Percentiles rank a stretch among this genome's conserved stretches.
Evolutionary conservation across 768 basidiomycete species (phyloP).

Genomic region (Boletus reticulatus): DNA sequence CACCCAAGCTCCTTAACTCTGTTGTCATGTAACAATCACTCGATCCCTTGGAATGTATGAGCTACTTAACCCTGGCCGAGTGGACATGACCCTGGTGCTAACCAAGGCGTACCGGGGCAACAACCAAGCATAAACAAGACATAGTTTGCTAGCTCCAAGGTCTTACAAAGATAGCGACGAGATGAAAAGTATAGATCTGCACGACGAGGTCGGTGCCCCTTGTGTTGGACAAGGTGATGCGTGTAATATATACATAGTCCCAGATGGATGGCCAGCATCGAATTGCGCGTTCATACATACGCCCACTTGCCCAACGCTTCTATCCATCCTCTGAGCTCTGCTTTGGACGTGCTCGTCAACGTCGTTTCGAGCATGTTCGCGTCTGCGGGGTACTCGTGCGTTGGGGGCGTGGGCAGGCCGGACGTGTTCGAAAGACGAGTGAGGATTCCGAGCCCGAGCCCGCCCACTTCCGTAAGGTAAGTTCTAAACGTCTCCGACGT

Average conservation of each 20-base stretch:
- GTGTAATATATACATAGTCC: not conserved
- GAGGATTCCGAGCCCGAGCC: constrained; percentile 86
- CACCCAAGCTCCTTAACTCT: constrained; percentile 1
- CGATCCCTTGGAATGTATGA: constrained; percentile 13
- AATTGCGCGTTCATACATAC: constrained; percentile 30
- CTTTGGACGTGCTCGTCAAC: constrained; percentile 27
- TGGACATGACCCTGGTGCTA: too few species aligned
- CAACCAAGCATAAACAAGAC: not conserved
- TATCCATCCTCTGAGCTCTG: constrained; percentile 36
- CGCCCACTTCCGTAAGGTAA: constrained; percentile 91
- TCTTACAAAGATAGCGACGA: not conserved
- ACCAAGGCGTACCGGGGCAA: too few species aligned
- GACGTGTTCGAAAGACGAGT: constrained; percentile 42
- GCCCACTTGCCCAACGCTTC: constrained; percentile 38
- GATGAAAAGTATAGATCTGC: constrained; percentile 3
- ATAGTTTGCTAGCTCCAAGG: not conserved
- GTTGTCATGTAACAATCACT: not conserved
- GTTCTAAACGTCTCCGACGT: constrained; percentile 38
- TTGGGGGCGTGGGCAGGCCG: constrained; percentile 28
- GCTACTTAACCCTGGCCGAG: not conserved
- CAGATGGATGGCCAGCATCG: not conserved
- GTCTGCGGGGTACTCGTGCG: not conserved
- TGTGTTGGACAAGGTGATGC: not conserved
- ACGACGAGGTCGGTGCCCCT: not conserved
- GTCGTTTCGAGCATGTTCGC: constrained; percentile 13